These are phyloP conservation scores for Curvularia spicifera DNA, from an alignment of 2,329 filamentous ascomycete species.

Conservation along the genomic window DNA sequence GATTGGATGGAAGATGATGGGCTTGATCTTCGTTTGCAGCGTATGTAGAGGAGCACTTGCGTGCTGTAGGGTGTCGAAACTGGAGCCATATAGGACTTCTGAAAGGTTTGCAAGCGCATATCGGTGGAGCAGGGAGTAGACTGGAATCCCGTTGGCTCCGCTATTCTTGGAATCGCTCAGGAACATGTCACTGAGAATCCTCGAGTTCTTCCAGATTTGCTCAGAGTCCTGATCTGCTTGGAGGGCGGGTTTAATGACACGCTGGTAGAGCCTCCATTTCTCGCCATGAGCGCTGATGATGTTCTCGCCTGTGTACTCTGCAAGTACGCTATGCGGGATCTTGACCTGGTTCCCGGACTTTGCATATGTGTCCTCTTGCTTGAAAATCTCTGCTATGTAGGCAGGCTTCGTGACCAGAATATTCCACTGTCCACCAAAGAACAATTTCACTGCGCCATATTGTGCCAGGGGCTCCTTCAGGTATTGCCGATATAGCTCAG, in stretches of 20 bases:
- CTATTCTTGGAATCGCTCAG: constrained; percentile 33
- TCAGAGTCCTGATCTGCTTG: constrained; percentile 36
- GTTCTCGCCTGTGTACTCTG: constrained; percentile 43
- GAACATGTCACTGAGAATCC: constrained; percentile 37
- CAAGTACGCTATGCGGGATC: constrained; percentile 41
- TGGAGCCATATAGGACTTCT: constrained; percentile 40
- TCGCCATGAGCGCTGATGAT: constrained; percentile 44
- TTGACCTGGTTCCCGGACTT: constrained; percentile 45
- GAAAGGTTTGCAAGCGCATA: constrained; percentile 49
- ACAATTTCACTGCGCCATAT: constrained; percentile 58
- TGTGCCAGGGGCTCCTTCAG: constrained; percentile 49
- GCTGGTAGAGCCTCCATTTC: constrained; percentile 40
- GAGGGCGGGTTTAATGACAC: constrained; percentile 41
- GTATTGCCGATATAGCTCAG: constrained; percentile 51
- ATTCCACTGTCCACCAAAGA: constrained; percentile 59
- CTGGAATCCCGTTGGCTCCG: constrained; percentile 28
- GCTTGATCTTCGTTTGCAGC: constrained; percentile 36
- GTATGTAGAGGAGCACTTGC: constrained; percentile 28
- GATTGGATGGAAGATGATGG: constrained; percentile 35
- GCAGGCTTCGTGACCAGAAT: constrained; percentile 55
- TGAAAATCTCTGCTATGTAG: constrained; percentile 52
- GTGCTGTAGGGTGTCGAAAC: constrained; percentile 34
- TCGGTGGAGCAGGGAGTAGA: constrained; percentile 47
- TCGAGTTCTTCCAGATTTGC: constrained; percentile 34
- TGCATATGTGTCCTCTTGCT: constrained; percentile 39